Evolutionary conservation across 1,284 basidiomycete genomes (phyloP), one percentile per base, ranked within the genome.

Genomic region (Flammula alnicola): DNA sequence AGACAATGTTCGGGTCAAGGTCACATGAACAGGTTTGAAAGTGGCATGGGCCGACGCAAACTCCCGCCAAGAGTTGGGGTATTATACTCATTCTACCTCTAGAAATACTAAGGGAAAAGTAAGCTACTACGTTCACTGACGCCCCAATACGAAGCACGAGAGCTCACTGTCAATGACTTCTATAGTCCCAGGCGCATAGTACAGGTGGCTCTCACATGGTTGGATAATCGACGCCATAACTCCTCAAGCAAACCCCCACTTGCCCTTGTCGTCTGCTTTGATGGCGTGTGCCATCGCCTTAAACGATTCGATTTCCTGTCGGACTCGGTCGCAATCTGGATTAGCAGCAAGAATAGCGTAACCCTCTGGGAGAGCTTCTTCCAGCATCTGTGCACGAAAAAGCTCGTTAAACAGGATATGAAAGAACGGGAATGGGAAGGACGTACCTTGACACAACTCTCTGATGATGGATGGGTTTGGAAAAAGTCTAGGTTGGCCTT

Each of bases 381-480:
- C 69, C n/a, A 89, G 70, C 39, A 73, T 69, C 85, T 88, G 51
- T 9, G 31, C 22, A 14, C n/a, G 36, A 47, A 9, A 23, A 29
- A 40, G 33, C 17, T 47, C 31, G 47, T 26, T 14, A 22, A 11
- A 29, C 22, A 20, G 2, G 12, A 17, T 25, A 31, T n/a, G 33
- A 8, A 19, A 25, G 25, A 33, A 17, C 1, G 32, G 16, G 44
- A 47, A 32, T 11, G 8, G 19, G 4, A 26, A 30, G 3, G 5
- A 60, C 76, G 44, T 55, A 88, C 91, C 73, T 84, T 77, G 47
- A 91, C 83, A 11, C 93, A 82, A 58, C 76, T 83, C 45, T 75
- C 72, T 25, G 84, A 84, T 1, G 83, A 74, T 0, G 93, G 93
- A 68, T 95, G 93, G 0, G 93, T 95, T n/a, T 70, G 69, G 25